Evolutionary conservation across 208 protist genomes (phyloP), one percentile per base, ranked within the genome.

Genomic region (Acanthamoeba culbertsoni): DNA sequence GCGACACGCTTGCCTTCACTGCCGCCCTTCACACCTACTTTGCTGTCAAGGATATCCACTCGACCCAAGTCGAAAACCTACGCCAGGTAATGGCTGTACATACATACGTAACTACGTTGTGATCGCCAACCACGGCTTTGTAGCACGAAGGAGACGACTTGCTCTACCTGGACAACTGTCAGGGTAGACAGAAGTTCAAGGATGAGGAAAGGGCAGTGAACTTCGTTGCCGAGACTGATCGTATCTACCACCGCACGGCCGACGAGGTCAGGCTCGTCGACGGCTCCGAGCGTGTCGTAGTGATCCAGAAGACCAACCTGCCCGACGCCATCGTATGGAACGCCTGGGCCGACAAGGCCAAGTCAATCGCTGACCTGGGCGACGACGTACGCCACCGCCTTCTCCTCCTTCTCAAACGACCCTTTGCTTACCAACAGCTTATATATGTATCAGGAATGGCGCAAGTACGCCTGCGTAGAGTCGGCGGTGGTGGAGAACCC

Each of bases 251-350:
- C n/a, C 26, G 84, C 46, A 84, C 65, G 0, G 68, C 45, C 10
- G 68, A 84, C 18, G 65, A 93, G 51, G 62, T 93, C 31, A n/a
- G 46, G 20, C 33, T 84, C 68, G 37, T 35, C 4, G 89, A 93
- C 33, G 75, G 28, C 57, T 33, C 28, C 63, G 43, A 26, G 75
- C 75, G 53, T 26, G 31, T n/a, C 53, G 0, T 92, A 16, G 86
- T 92, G 8, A 46, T 92, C 31, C 62, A 37, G 23, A 92, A 92
- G 86, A 51, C 33, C 59, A 59, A 59, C 26, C 35, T 92, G 40
- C 28, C 86, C n/a, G 86, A 92, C 35, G 86, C 86, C 35, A 59
- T 92, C 16, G 62, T 92, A 16, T 92, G 86, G 84, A 93, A 93
- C 51, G 45, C 46, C 16, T 93, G 89, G 89, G 89, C 43, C 31